phyloP scores from a whole-genome alignment of 2,329 filamentous ascomycete genomes.

The Fusarium sulawesiense region DNA sequence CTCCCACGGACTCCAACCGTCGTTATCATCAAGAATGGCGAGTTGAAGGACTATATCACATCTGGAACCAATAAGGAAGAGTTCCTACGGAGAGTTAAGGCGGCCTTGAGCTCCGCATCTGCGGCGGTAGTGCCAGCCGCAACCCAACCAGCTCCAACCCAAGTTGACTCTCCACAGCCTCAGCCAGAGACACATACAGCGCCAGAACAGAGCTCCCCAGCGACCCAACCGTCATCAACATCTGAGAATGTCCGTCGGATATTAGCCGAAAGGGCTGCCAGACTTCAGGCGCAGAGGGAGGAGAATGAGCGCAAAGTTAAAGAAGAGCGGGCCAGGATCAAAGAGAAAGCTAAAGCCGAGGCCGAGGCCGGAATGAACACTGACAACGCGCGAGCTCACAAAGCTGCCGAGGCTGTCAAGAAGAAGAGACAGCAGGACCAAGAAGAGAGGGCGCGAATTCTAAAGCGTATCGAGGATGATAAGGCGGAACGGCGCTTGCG shows the following conservation, averaged over 20 bases:
- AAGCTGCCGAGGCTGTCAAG: slow-evolving; percentile 66
- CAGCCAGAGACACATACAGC: slow-evolving; percentile 35
- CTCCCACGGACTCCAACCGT: slow-evolving; percentile 82
- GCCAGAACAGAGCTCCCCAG: slow-evolving; percentile 29
- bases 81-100: slow-evolving; percentile 64
- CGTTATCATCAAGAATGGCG: slow-evolving; percentile 82
- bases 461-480: slow-evolving; percentile 81
- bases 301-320: slow-evolving; percentile 61
- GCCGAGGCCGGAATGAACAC: slow-evolving; percentile 51
- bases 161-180: slow-evolving; percentile 30
- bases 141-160: slow-evolving; percentile 30
- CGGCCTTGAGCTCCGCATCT: slow-evolving; percentile 48
- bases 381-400: slow-evolving; percentile 52
- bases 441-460: slow-evolving; percentile 76
- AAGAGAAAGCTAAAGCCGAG: slow-evolving; percentile 59
- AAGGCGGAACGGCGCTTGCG: slow-evolving; percentile 73
- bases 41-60: slow-evolving; percentile 80
- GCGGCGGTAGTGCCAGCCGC: slow-evolving; percentile 25
- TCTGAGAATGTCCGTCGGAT: slow-evolving; percentile 53
- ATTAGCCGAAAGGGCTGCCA: slow-evolving; percentile 63
- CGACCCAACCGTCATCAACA: slow-evolving; percentile 40
- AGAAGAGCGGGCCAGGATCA: slow-evolving; percentile 60
- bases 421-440: slow-evolving; percentile 73
- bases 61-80: slow-evolving; percentile 72
- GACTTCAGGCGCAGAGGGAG: slow-evolving; percentile 56